Base-by-base conservation (phyloP, 352 stramenopile genomes). In the Lagenidium sp. region DNA sequence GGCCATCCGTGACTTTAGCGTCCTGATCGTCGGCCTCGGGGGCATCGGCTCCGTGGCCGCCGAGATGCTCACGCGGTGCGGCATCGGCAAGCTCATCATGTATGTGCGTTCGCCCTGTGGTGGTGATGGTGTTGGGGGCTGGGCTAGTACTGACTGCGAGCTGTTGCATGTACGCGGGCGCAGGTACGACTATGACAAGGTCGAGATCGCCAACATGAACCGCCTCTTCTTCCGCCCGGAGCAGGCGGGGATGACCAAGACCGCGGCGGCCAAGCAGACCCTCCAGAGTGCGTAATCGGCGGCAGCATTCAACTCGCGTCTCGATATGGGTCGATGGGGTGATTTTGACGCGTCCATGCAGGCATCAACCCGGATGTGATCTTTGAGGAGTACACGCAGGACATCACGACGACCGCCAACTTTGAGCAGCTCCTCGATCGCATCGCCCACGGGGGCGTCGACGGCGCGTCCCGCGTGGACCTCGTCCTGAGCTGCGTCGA, bases 131-230 rank as follows among this genome's bases (percentile, higher is more conserved):
- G n/a, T n/a, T n/a, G n/a, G n/a, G n/a, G n/a, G n/a, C n/a, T n/a
- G n/a, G n/a, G n/a, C n/a, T n/a, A n/a, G n/a, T n/a, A n/a, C n/a
- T n/a, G n/a, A n/a, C n/a, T n/a, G n/a, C n/a, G n/a, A 16, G 40
- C 40, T 36, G 28, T 28, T 39, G 18, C 3, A n/a, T 18, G 12
- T 21, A 40, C 32, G 6, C 19, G 30, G 12, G 6, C 11, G 12
- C 26, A 48, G 32, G 55, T 91, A 90, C 53, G 84, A 95, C 63
- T 95, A 94, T 55, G 84, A 95, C 57, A 83, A 60, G 21, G 84
- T 95, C 36, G 84, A 94, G 63, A 68, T 94, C 42, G 84, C 78
- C 41, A 95, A 95, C 47, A 95, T 95, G 84, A 95, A 95, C 57
- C 82, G 84, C 25, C 58, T 95, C 24, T 95, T 95, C 64, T 95